Evolutionary conservation across 305 asterid genomes (phyloP), one percentile per base, ranked within the genome.

Genomic region (Salvia sclarea): DNA sequence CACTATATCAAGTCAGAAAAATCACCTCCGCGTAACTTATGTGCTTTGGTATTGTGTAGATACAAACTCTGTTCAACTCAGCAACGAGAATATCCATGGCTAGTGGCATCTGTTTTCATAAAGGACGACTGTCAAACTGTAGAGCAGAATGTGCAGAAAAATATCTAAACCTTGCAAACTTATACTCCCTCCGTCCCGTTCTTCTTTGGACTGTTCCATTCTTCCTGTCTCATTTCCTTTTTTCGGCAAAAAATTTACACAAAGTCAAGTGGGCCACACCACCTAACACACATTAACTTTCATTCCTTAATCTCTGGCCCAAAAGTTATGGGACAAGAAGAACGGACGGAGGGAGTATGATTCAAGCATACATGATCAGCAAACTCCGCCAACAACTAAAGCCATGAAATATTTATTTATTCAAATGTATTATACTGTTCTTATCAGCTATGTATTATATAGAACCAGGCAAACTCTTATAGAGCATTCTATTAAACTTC

Each of bases 1-100:
- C 56, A 33, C 3, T 20, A 48, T 16, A 35, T 5, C 17, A 73
- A 70, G 73, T 62, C 21, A 54, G 80, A 73, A 38, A 53, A 50
- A 31, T 78, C 79, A 87, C 97, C 96, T 77, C 47, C 12, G 88
- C 83, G 79, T 88, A 86, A 74, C 38, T 53, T 64, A 87, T 81
- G 79, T 87, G 84, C 81, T 93, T 93, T 20, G 98, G 97, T 13
- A 93, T 95, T 25, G 96, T 85, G 69, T 85, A 88, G 55, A 91
- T 93, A 82, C 95, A 93, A 65, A 67, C 91, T 84, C 75, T 81
- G 83, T 91, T 91, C 79, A 90, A 72, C 86, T 87, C 83, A 8
- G 97, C 92, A 70, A 93, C 43, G 74, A 93, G 79, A 74, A 91
- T 69, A 68, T 93, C 96, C 91, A 91, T 85, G 68, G 89, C 86